phyloP scores from a whole-genome alignment of 1,284 basidiomycete species.

The Macrocystidia cucumis region DNA sequence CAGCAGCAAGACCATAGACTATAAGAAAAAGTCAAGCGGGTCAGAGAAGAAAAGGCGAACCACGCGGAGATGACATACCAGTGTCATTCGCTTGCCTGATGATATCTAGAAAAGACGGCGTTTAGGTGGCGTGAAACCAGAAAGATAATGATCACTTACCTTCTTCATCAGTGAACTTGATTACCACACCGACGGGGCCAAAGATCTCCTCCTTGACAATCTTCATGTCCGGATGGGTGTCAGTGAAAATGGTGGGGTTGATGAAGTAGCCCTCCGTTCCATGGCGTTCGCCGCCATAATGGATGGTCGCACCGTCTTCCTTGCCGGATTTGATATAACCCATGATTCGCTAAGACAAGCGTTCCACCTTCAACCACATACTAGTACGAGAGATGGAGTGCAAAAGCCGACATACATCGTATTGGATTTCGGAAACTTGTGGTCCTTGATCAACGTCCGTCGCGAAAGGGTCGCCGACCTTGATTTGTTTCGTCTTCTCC shows the following conservation, averaged over 20 bases:
- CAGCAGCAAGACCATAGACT: conserved; percentile 79
- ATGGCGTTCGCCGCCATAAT: conserved; percentile 69
- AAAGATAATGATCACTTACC: conserved; percentile 14
- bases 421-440: conserved; percentile 33
- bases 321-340: conserved; percentile 84
- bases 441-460: conserved; percentile 38
- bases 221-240: conserved; percentile 72
- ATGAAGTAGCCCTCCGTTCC: conserved; percentile 75
- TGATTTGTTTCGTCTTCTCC: conserved; percentile 45
- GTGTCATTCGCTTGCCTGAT: conserved; percentile 81
- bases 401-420: conserved; percentile 20
- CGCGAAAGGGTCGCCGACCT: conserved; percentile 74
- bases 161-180: conserved; percentile 64
- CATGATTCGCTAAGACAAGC: conserved; percentile 29
- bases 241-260: conserved; percentile 82
- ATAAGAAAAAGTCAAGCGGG: neutral
- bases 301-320: conserved; percentile 75
- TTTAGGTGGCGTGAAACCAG: neutral
- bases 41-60: neutral
- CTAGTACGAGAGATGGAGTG: neutral
- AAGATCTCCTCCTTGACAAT: conserved; percentile 92
- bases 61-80: conserved; percentile 13
- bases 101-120: conserved; percentile 39
- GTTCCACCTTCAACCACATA: neutral
- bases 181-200: conserved; percentile 74